Percentiles rank a stretch among this genome's conserved stretches.
Evolutionary conservation across 2,329 filamentous ascomycete genomes (phyloP).

Genomic region (Penicillium expansum): DNA sequence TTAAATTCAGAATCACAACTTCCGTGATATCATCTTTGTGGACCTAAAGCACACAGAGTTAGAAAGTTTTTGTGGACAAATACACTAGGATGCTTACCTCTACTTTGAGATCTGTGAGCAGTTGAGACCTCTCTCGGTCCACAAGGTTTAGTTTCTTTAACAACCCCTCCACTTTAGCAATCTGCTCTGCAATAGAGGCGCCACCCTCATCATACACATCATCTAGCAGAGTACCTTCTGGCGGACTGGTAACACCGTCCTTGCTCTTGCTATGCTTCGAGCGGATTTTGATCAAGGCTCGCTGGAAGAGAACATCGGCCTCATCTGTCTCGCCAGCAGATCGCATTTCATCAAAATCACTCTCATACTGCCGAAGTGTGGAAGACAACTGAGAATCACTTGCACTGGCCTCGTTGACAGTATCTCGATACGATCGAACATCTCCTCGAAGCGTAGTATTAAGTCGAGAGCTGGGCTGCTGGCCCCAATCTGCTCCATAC

Average conservation of each 20-base stretch:
- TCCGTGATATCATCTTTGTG: constrained; percentile 97
- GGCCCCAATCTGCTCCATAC: constrained; percentile 93
- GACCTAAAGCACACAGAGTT: constrained; percentile 54
- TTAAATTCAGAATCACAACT: constrained; percentile 96
- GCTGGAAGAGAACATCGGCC: constrained; percentile 83
- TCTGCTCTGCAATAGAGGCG: constrained; percentile 82
- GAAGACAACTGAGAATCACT: constrained; percentile 81
- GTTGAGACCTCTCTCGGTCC: constrained; percentile 86
- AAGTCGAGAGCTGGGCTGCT: constrained; percentile 87
- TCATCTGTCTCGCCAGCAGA: constrained; percentile 82
- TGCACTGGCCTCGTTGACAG: constrained; percentile 80
- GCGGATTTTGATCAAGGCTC: constrained; percentile 76
- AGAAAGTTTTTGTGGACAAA: not conserved
- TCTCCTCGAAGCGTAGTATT: constrained; percentile 85
- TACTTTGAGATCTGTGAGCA: constrained; percentile 94
- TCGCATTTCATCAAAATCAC: constrained; percentile 93
- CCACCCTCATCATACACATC: constrained; percentile 82
- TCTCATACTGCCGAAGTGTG: constrained; percentile 81
- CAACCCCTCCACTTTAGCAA: constrained; percentile 81
- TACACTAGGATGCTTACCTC: constrained; percentile 61
- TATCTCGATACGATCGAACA: constrained; percentile 81
- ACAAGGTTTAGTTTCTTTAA: constrained; percentile 87
- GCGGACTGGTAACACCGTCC: constrained; percentile 61
- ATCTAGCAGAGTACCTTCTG: constrained; percentile 80
- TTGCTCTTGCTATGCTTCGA: constrained; percentile 56